phyloP scores from a whole-genome alignment of 768 basidiomycete species.

The Amanita pallidorosea region DNA sequence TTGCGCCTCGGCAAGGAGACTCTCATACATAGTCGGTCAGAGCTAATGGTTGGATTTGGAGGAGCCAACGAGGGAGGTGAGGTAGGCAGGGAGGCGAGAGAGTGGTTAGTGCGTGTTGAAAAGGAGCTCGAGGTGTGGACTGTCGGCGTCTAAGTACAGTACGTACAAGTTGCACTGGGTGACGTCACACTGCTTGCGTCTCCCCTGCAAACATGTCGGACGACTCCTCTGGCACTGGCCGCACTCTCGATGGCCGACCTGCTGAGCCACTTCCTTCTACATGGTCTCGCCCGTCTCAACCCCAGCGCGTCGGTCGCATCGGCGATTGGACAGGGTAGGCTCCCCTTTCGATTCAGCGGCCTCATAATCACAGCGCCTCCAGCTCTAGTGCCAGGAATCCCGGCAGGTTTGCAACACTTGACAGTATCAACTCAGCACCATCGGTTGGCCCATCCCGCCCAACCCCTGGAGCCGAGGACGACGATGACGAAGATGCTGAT shows the following conservation, averaged over 20 bases:
- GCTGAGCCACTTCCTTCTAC: constrained; percentile 36
- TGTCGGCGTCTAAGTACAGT: constrained; percentile 22
- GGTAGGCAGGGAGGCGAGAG: constrained; percentile 54
- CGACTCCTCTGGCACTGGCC: constrained; percentile 21
- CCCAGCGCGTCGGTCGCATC: constrained; percentile 39
- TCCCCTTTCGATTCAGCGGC: background rate
- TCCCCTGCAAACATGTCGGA: constrained; percentile 18
- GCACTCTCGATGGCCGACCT: constrained; percentile 36
- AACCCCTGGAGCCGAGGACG: constrained; percentile 33
- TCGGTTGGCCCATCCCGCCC: constrained; percentile 9
- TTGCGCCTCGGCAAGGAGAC: constrained; percentile 57
- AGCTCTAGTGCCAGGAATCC: constrained; percentile 9
- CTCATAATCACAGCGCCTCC: background rate
- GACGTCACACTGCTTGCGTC: background rate
- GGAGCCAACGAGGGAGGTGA: constrained; percentile 54
- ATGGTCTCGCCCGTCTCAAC: constrained; percentile 29
- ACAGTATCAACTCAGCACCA: constrained; percentile 12
- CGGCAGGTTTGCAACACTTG: constrained; percentile 20
- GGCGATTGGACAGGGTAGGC: constrained; percentile 36
- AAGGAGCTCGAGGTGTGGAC: constrained; percentile 68
- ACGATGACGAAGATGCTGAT: constrained; percentile 39
- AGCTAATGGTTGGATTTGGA: constrained; percentile 67
- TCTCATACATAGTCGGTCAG: constrained; percentile 47
- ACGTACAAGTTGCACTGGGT: too few species aligned
- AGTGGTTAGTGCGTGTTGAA: constrained; percentile 49